Percentiles rank a stretch among this genome's conserved stretches.
Evolutionary conservation across 2,329 filamentous ascomycete species (phyloP).

Genomic region (Mariannaea sp.): DNA sequence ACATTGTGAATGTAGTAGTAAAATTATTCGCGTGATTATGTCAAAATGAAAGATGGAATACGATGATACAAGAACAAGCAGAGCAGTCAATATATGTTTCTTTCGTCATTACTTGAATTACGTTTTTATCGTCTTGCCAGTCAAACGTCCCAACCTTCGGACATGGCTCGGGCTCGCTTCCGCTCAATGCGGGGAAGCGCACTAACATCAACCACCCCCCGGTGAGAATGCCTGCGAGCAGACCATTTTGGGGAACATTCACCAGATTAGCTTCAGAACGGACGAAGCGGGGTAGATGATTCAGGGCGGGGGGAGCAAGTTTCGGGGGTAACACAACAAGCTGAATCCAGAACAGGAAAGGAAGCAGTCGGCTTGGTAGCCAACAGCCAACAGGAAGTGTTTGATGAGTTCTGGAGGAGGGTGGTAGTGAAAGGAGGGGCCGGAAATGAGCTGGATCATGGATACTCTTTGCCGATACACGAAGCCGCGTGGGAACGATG

Average conservation of each 20-base stretch:
- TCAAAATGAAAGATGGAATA: not conserved
- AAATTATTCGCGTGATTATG: not conserved
- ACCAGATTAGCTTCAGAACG: constrained; percentile 14
- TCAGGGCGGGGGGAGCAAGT: constrained; percentile 4
- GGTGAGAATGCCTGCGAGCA: constrained; percentile 15
- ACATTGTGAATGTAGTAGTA: constrained; percentile 24
- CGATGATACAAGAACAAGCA: not conserved
- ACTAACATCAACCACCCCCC: not conserved
- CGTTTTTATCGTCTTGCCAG: constrained; percentile 10
- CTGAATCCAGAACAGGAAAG: not conserved
- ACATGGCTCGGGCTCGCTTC: constrained; percentile 18
- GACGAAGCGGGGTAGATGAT: not conserved
- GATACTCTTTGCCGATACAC: not conserved
- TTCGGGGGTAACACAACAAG: constrained; percentile 13
- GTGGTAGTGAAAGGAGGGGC: not conserved
- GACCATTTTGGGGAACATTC: constrained; percentile 12
- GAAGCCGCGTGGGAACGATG: not conserved
- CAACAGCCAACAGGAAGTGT: too few relatives aligned
- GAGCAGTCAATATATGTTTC: too few relatives aligned
- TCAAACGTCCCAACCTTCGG: constrained; percentile 11
- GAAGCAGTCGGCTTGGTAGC: too few relatives aligned
- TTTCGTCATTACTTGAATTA: not conserved
- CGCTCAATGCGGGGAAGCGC: constrained; percentile 13
- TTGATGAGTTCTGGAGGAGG: not conserved
- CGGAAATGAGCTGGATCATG: not conserved